Percentiles rank a stretch among this genome's conserved stretches.
Evolutionary conservation across 2,329 filamentous ascomycete species (phyloP).

Genomic region (Fusarium coicis): DNA sequence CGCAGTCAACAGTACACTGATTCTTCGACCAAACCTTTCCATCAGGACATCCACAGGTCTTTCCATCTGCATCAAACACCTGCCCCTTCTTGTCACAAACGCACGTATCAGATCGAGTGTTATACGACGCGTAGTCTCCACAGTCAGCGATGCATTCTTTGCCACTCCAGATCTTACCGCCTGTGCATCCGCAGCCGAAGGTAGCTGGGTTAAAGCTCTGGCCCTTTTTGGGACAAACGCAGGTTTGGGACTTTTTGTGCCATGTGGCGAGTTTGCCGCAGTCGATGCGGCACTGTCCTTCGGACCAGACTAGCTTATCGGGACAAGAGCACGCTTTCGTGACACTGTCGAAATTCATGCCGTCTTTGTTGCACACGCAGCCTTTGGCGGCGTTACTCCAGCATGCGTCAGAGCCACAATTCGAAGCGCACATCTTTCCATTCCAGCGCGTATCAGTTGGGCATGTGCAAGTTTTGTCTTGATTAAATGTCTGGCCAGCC

Average conservation of each 20-base stretch:
- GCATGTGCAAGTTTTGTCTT: not conserved
- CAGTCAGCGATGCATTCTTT: not conserved
- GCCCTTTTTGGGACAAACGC: not conserved
- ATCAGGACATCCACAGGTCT: not conserved
- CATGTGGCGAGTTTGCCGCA: not conserved
- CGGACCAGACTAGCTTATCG: not conserved
- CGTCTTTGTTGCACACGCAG: not conserved
- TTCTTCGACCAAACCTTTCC: not conserved
- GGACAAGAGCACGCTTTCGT: not conserved
- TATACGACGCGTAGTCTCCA: not conserved
- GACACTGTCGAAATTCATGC: not conserved
- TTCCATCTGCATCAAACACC: not conserved
- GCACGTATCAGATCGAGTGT: accelerated
- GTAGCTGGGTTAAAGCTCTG: accelerated
- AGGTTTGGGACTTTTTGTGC: not conserved
- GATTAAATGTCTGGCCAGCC: accelerated
- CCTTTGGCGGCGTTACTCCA: not conserved
- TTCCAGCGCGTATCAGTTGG: not conserved
- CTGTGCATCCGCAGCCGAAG: not conserved
- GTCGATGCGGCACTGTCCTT: not conserved
- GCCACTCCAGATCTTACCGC: not conserved
- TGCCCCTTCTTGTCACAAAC: not conserved
- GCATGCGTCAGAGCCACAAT: not conserved
- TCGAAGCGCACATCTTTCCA: not conserved
- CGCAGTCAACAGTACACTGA: not conserved